Evolutionary conservation across 2,329 filamentous ascomycete species (phyloP).

Genomic region (Xylaria sp.): DNA sequence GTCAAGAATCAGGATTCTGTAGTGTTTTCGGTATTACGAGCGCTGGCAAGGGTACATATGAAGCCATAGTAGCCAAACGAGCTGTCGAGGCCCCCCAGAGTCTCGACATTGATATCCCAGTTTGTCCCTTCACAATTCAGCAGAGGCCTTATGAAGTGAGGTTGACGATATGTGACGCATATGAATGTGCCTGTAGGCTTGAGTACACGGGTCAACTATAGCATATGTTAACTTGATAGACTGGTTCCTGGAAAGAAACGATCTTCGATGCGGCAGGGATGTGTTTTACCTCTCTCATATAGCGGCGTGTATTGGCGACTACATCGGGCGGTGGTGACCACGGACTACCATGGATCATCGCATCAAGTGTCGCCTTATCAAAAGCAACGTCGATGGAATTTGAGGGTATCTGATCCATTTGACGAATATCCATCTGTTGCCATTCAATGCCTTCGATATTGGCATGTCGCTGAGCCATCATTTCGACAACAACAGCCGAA

Average conservation of each 20-base stretch:
- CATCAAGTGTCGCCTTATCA: conserved; percentile 67
- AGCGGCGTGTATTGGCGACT: conserved; percentile 58
- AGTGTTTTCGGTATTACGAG: conserved; percentile 12
- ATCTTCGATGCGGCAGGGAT: background rate
- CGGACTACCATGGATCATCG: conserved; percentile 65
- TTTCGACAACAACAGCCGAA: conserved; percentile 62
- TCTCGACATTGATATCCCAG: conserved; percentile 59
- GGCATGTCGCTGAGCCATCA: conserved; percentile 60
- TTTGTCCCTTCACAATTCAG: conserved; percentile 54
- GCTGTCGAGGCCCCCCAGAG: conserved; percentile 53
- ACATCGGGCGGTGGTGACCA: conserved; percentile 65
- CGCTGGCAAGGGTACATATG: conserved; percentile 5
- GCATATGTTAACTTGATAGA: conserved; percentile 19
- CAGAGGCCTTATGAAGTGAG: conserved; percentile 64
- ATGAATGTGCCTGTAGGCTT: conserved; percentile 61
- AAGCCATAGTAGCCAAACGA: conserved; percentile 57
- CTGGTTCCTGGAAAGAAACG: conserved; percentile 9
- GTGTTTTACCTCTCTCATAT: conserved; percentile 60
- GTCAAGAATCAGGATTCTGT: background rate
- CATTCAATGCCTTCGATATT: conserved; percentile 58
- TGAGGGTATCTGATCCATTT: conserved; percentile 56
- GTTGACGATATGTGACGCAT: conserved; percentile 65
- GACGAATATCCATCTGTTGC: conserved; percentile 62
- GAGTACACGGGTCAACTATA: conserved; percentile 55
- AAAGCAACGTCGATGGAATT: conserved; percentile 65